A percentile compares a stretch with the other conserved stretches of the same genome.
Evolutionary conservation across 2,329 filamentous ascomycete genomes (phyloP).

Genomic region (Aspergillus piperis): DNA sequence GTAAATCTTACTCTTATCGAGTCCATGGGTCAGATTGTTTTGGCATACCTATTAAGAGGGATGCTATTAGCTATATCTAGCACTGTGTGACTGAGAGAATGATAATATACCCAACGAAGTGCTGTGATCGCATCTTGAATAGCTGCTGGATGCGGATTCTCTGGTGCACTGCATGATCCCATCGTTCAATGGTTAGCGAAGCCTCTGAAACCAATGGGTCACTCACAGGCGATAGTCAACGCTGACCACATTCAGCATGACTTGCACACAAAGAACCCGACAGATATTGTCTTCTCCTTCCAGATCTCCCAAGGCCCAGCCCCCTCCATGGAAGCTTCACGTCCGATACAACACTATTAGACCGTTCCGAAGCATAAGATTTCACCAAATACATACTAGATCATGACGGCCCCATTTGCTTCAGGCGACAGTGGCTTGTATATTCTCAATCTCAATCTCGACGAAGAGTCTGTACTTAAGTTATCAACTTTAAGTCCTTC

Average conservation of each 20-base stretch:
- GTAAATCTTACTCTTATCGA: background rate
- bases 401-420: background rate
- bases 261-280: background rate
- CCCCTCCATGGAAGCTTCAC: background rate
- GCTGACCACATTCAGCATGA: background rate
- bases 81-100: background rate
- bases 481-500: background rate
- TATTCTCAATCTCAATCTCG: background rate
- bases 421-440: background rate
- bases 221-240: background rate
- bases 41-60: background rate
- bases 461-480: background rate
- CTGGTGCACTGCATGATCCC: background rate
- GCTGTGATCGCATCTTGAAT: background rate
- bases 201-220: background rate
- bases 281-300: background rate
- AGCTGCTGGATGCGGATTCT: background rate
- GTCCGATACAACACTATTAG: background rate
- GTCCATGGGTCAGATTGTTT: background rate
- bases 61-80: background rate
- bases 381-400: background rate
- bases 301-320: background rate
- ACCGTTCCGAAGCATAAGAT: background rate
- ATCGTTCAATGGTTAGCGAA: background rate
- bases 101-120: background rate